Evolutionary conservation across 495 filamentous ascomycete species (phyloP).

Genomic region (Penicillium crystallinum): DNA sequence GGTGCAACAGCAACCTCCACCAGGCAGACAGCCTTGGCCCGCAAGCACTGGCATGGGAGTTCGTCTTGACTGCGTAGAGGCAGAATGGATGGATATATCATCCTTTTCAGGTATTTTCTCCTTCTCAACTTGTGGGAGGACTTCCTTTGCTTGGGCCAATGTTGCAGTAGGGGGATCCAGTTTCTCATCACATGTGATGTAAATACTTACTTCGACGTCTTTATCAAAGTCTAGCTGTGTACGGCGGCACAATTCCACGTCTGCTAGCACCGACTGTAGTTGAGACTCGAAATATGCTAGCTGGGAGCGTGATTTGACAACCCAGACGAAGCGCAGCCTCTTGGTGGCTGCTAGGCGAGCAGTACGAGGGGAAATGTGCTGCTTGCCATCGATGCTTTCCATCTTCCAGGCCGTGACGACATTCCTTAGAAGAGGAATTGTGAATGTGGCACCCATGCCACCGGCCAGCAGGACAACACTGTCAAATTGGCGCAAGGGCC

Average conservation of each 20-base stretch:
- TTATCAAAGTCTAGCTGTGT: constrained; percentile 27
- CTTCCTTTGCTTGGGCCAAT: neutral
- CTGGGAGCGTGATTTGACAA: constrained; percentile 64
- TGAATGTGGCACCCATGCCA: constrained; percentile 53
- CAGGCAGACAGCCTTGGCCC: constrained; percentile 26
- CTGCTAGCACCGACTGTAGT: constrained; percentile 52
- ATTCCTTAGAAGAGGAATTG: constrained; percentile 48
- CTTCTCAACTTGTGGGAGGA: neutral
- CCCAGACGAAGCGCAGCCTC: constrained; percentile 65
- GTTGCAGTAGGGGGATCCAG: constrained; percentile 20
- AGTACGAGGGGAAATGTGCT: neutral
- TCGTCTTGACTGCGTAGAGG: constrained; percentile 7
- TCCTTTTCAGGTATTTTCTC: constrained; percentile 11
- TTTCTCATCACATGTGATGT: constrained; percentile 55
- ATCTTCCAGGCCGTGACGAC: constrained; percentile 38
- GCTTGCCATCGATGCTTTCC: constrained; percentile 5
- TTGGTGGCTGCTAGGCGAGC: constrained; percentile 47
- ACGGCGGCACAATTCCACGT: constrained; percentile 36
- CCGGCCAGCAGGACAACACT: constrained; percentile 59
- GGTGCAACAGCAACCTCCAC: constrained; percentile 50
- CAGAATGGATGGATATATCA: constrained; percentile 20
- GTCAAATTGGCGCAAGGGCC: constrained; percentile 51
- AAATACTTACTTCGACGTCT: constrained; percentile 51
- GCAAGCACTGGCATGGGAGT: neutral
- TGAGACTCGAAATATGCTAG: constrained; percentile 63